Evolutionary conservation across 148 eudicot species (phyloP), one percentile per base, ranked within the genome.

Genomic region (Rhododendron simsii): DNA sequence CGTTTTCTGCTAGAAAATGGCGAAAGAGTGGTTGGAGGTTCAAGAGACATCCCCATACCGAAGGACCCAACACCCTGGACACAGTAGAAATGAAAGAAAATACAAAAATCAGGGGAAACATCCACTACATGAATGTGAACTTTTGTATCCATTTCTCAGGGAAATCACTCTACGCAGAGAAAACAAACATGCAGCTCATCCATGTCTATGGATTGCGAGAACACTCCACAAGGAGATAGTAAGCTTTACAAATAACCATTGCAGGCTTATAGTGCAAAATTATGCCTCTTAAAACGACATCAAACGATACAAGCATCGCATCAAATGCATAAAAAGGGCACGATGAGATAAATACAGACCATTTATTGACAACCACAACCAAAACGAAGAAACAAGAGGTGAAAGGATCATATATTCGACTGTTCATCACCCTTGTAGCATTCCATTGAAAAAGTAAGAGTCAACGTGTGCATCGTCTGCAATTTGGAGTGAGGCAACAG

Each of bases 401-500:
- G 65, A 80, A n/a, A 8, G 5, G 78, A 65, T 8, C 47, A 45
- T n/a, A 63, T 20, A 47, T 26, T 63, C 50, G 48, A 85, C 41
- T 28, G 87, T 47, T 83, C 20, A 41, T 85, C 80, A 88, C 81
- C 90, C 91, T 82, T 90, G 87, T 48, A 89, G 76, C 90, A 91
- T 85, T 67, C 90, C 81, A 74, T 92, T 88, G 89, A 94, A 92
- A 79, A 92, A 83, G 80, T 88, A 92, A 2, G 90, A 59, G 69
- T 92, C 94, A 10, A 90, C 89, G n/a, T 79, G 91, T 4, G 90
- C 89, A 85, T 93, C 94, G 73, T 96, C 98, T 8, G 91, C 90
- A 30, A 96, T 95, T 86, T 92, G 95, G 79, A 96, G 98, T 1
- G 98, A 88, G 18, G 98, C 93, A 87, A 94, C 92, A 91, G 94